These are phyloP conservation scores for Xerocomellus dryophilus DNA, from an alignment of 768 basidiomycete species.

Conservation along the genomic window DNA sequence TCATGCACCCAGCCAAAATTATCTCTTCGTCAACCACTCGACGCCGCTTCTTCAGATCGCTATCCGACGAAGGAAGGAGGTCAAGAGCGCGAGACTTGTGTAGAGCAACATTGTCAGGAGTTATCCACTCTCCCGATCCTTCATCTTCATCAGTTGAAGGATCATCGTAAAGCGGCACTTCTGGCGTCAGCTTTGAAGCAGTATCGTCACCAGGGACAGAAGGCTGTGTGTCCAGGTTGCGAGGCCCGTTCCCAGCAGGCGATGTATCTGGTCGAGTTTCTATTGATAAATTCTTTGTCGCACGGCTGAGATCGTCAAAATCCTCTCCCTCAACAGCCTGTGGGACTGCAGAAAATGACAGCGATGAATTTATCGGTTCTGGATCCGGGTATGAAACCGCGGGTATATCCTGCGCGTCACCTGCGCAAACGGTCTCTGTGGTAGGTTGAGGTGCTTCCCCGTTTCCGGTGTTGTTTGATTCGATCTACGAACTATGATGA, in stretches of 20 bases:
- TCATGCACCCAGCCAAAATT: conserved; percentile 86
- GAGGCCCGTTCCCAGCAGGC: conserved; percentile 30
- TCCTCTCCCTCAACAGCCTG: neutral
- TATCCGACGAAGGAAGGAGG: conserved; percentile 60
- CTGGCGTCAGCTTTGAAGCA: conserved; percentile 10
- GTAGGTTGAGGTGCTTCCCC: neutral
- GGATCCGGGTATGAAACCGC: neutral
- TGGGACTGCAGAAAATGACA: neutral
- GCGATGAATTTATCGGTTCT: conserved; percentile 1
- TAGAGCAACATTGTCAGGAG: conserved; percentile 75
- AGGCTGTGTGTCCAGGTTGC: conserved; percentile 31
- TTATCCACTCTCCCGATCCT: conserved; percentile 96
- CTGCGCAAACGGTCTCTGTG: neutral
- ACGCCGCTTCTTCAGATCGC: conserved; percentile 30
- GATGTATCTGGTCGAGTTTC: conserved; percentile 9
- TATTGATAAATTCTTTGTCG: conserved; percentile 10
- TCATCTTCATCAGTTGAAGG: conserved; percentile 74
- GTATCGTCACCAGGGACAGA: neutral
- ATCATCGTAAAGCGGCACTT: conserved; percentile 60
- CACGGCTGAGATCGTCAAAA: conserved; percentile 11
- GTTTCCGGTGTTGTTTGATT: neutral
- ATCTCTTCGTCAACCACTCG: conserved; percentile 36
- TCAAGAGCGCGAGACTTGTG: conserved; percentile 89
- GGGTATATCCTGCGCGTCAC: conserved; percentile 2
- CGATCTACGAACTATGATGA: conserved; percentile 10